A percentile compares a stretch with the other conserved stretches of the same genome.
These are phyloP conservation scores for Exophiala calicioides DNA, from an alignment of 2,329 filamentous ascomycete genomes.

Conservation along the genomic window DNA sequence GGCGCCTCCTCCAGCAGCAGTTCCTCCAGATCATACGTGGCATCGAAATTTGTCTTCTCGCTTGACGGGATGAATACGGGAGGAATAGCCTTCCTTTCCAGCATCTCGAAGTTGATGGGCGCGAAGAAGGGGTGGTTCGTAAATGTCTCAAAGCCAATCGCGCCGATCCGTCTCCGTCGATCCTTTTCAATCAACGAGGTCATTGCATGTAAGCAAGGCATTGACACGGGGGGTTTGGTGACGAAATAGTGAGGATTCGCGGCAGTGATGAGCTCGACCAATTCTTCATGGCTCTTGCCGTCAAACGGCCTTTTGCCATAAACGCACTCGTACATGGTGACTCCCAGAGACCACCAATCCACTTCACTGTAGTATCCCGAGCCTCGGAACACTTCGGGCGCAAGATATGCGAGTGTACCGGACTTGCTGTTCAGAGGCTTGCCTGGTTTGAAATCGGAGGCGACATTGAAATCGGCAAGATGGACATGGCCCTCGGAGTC, in stretches of 20 bases:
- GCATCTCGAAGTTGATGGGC: constrained; percentile 75
- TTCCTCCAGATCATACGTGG: constrained; percentile 96
- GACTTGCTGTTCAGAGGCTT: constrained; percentile 92
- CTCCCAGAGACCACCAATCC: constrained; percentile 98
- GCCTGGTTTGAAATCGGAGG: constrained; percentile 83
- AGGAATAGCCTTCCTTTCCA: constrained; percentile 84
- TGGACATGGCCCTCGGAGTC: constrained; percentile 93
- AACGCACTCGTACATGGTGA: constrained; percentile 99
- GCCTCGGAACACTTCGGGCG: constrained; percentile 90
- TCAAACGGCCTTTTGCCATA: constrained; percentile 99
- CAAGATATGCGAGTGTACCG: constrained; percentile 90
- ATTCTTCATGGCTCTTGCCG: constrained; percentile 76
- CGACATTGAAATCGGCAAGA: constrained; percentile 97
- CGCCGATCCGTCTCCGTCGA: constrained; percentile 78
- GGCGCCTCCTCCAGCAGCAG: constrained; percentile 91
- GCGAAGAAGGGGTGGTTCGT: constrained; percentile 88
- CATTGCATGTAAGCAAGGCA: constrained; percentile 86
- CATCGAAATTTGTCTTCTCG: constrained; percentile 98
- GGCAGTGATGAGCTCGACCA: constrained; percentile 78
- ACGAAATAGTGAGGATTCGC: constrained; percentile 86
- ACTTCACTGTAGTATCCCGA: constrained; percentile 86
- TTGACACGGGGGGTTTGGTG: constrained; percentile 85
- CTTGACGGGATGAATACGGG: constrained; percentile 91
- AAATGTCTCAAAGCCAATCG: constrained; percentile 78
- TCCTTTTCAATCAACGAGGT: constrained; percentile 79